Evolutionary conservation across 768 basidiomycete genomes (phyloP).

Genomic region (Suillus brevipes): DNA sequence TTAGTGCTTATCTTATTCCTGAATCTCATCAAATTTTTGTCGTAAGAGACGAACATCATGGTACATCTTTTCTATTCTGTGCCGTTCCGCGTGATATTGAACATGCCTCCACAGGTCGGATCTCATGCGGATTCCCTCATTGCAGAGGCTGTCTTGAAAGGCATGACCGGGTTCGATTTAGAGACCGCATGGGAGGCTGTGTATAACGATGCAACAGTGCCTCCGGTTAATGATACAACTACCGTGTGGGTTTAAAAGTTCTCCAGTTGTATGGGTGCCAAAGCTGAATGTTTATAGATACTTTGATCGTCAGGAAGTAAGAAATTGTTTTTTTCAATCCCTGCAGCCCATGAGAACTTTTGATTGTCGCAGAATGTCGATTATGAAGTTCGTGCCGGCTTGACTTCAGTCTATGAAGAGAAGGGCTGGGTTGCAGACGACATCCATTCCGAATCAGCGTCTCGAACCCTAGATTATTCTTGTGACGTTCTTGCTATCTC

Average conservation of each 20-base stretch:
- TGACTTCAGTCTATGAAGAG: slow-evolving; percentile 64
- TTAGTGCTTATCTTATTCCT: neutral
- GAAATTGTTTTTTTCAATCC: slow-evolving; percentile 12
- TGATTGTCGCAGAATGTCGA: slow-evolving; percentile 53
- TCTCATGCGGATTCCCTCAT: slow-evolving; percentile 81
- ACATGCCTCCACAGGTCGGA: slow-evolving; percentile 49
- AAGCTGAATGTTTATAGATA: slow-evolving; percentile 43
- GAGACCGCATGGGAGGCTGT: slow-evolving; percentile 73
- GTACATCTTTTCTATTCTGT: slow-evolving; percentile 26
- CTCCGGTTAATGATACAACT: slow-evolving; percentile 56
- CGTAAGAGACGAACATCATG: slow-evolving; percentile 80
- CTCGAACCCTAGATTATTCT: slow-evolving; percentile 76
- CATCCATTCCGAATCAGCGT: slow-evolving; percentile 76
- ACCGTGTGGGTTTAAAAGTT: slow-evolving; percentile 42
- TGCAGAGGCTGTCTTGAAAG: slow-evolving; percentile 70
- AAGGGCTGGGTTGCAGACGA: slow-evolving; percentile 80
- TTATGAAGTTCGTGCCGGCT: slow-evolving; percentile 79
- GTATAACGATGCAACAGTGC: slow-evolving; percentile 67
- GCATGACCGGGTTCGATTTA: slow-evolving; percentile 60
- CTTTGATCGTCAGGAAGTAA: slow-evolving; percentile 69
- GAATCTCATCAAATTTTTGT: neutral
- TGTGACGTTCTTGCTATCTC: slow-evolving; percentile 46
- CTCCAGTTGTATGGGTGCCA: neutral
- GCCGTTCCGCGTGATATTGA: neutral
- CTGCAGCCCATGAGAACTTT: neutral